Evolutionary conservation across 2,329 filamentous ascomycete genomes (phyloP).

Genomic region (Exophiala sp.): DNA sequence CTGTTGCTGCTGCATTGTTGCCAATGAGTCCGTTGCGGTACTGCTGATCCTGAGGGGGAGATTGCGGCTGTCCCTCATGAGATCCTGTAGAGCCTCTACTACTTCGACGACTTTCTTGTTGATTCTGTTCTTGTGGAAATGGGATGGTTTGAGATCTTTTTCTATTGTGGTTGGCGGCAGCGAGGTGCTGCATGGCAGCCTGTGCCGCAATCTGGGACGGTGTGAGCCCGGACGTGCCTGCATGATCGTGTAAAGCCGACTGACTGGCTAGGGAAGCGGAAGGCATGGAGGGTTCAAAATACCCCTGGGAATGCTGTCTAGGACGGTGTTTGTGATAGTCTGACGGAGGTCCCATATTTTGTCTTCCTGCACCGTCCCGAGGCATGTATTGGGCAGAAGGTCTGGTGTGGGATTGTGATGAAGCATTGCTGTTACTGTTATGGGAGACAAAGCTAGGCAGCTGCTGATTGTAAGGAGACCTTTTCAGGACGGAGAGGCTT

Average conservation of each 20-base stretch:
- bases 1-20: constrained; percentile 57
- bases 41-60: constrained; percentile 25
- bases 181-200: constrained; percentile 59
- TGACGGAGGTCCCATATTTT: constrained; percentile 28
- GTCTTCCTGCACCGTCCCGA: constrained; percentile 36
- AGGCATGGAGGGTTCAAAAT: constrained; percentile 63
- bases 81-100: constrained; percentile 35
- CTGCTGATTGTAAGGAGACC: constrained; percentile 36
- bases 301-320: constrained; percentile 61
- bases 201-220: constrained; percentile 65
- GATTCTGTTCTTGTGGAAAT: constrained; percentile 34
- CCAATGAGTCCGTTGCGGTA: constrained; percentile 53
- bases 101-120: constrained; percentile 30
- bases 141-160: constrained; percentile 56
- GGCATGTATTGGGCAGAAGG: constrained; percentile 39
- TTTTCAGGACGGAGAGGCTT: constrained; percentile 41
- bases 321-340: constrained; percentile 42
- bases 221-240: constrained; percentile 46
- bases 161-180: constrained; percentile 40
- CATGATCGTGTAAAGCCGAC: constrained; percentile 33
- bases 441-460: constrained; percentile 27
- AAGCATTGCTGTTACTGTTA: constrained; percentile 34
- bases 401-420: constrained; percentile 34
- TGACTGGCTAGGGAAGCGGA: constrained; percentile 43
- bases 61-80: constrained; percentile 28